Evolutionary conservation across 306 rosid species (phyloP), one percentile per base, ranked within the genome.

Genomic region (Cucumis melo): DNA sequence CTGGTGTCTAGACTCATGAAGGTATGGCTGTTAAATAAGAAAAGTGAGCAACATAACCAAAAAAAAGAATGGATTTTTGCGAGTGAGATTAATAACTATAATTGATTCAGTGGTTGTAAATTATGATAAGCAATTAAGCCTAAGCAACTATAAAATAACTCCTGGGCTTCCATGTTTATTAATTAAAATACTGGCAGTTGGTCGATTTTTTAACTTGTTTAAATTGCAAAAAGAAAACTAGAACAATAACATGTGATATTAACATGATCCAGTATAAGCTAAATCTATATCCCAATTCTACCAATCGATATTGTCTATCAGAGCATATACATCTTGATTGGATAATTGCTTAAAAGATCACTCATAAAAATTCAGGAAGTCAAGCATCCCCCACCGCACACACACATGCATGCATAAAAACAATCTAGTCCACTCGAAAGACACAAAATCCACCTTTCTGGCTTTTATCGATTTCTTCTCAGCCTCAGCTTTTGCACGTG

Each of bases 401-500:
- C 54, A 48, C 54, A 48, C 54, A 44, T 5, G 11, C 48, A 42
- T 42, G 48, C 48, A 42, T 24, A 55, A 59, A 11, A 59, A 12
- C 4, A 63, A 34, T 74, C 77, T 23, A 50, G 32, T 56, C 44
- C 44, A 60, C 29, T 27, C 7, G 32, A 77, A 64, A 19, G 17
- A 65, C 19, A 23, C 48, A 53, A 55, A 27, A 21, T 73, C 62
- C 91, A 94, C 99, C 99, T 94, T 94, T 83, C 96, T 87, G 59
- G 73, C 86, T 86, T 92, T 94, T 60, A 94, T 91, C n/a, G 88
- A 86, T 91, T 92, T 94, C 91, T 21, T 92, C 83, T 92, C 96
- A 75, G 89, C 93, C 86, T 94, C 99, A 36, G 99, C 99, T 83
- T 94, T 94, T 20, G 99, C 98, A 44, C 96, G 97, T 71, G 99